Conservation (phyloP, 2,329 filamentous ascomycete species). For the Aspergillus vadensis region DNA sequence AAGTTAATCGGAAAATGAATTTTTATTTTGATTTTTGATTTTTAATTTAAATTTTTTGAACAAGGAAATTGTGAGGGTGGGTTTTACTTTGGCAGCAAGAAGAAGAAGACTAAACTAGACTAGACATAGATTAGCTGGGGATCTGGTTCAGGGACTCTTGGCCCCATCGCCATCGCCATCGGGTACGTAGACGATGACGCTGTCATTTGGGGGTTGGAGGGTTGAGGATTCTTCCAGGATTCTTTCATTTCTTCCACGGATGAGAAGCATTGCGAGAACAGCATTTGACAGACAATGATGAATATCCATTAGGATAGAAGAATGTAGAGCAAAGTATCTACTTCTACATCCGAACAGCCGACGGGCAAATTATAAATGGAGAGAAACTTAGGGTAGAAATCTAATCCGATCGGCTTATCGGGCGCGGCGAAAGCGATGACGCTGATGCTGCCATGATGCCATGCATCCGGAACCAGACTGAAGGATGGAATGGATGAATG, state of each 20-base stretch:
- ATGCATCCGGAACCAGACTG: slow-evolving; percentile 5
- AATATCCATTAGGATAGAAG: too few relatives aligned
- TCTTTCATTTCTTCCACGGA: not conserved
- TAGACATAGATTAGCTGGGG: not conserved
- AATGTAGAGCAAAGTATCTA: too few relatives aligned
- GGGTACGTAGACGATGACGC: slow-evolving; percentile 15
- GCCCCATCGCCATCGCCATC: not conserved
- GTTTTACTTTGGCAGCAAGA: too few relatives aligned
- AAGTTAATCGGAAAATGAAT: not conserved
- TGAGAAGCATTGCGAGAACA: not conserved
- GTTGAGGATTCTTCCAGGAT: not conserved
- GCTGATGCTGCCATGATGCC: slow-evolving; percentile 9
- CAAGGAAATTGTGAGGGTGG: too few relatives aligned
- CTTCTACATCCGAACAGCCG: too few relatives aligned
- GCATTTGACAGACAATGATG: too few relatives aligned
- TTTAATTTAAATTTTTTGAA: not conserved
- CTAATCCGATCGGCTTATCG: slow-evolving; percentile 4
- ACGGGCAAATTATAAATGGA: too few relatives aligned
- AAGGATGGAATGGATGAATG: too few relatives aligned
- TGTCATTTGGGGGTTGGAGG: not conserved
- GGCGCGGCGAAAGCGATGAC: not conserved
- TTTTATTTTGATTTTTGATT: slow-evolving; percentile 1
- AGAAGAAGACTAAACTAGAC: not conserved
- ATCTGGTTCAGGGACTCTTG: not conserved
- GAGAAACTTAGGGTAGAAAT: not conserved